phyloP scores from a whole-genome alignment of 2,329 filamentous ascomycete species.

The Leptographium wingfieldii region DNA sequence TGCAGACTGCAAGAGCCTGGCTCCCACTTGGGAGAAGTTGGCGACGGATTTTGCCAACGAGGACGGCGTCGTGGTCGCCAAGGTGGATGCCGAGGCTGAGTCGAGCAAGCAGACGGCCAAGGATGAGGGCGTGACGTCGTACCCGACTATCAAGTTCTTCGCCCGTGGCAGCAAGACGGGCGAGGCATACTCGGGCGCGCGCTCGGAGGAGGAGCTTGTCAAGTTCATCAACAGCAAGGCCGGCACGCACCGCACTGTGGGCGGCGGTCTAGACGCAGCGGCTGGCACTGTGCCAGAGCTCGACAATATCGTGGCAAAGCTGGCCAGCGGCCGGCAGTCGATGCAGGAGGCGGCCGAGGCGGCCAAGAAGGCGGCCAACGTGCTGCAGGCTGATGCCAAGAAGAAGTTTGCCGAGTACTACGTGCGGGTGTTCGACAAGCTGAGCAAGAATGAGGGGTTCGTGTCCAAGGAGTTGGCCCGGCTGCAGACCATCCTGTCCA shows the following conservation, averaged over 20 bases:
- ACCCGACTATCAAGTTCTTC: slow-evolving; percentile 98
- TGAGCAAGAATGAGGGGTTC: slow-evolving; percentile 63
- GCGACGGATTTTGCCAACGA: slow-evolving; percentile 70
- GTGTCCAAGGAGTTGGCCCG: slow-evolving; percentile 76
- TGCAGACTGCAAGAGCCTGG: slow-evolving; percentile 90
- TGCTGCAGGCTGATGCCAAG: slow-evolving; percentile 47
- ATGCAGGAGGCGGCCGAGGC: slow-evolving; percentile 55
- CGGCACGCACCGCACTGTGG: slow-evolving; percentile 70
- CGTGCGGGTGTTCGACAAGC: slow-evolving; percentile 78
- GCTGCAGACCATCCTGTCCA: slow-evolving; percentile 66
- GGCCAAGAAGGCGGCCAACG: slow-evolving; percentile 56
- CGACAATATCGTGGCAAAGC: slow-evolving; percentile 63
- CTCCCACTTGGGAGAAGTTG: slow-evolving; percentile 79
- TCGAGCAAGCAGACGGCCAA: slow-evolving; percentile 64
- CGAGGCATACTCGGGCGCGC: slow-evolving; percentile 61
- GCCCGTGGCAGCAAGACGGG: slow-evolving; percentile 65
- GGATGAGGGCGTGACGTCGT: slow-evolving; percentile 68
- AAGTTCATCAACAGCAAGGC: slow-evolving; percentile 78
- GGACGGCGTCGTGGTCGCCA: slow-evolving; percentile 70
- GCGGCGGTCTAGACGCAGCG: slow-evolving; percentile 63
- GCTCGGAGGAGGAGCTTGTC: slow-evolving; percentile 64
- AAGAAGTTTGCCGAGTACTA: slow-evolving; percentile 89
- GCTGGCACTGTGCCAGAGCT: slow-evolving; percentile 76
- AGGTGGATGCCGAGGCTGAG: slow-evolving; percentile 85
- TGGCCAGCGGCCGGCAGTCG: slow-evolving; percentile 45